A percentile compares a stretch with the other conserved stretches of the same genome.
These are phyloP conservation scores for Stygiomarasmius scandens DNA, from an alignment of 1,284 basidiomycete genomes.

Conservation along the genomic window DNA sequence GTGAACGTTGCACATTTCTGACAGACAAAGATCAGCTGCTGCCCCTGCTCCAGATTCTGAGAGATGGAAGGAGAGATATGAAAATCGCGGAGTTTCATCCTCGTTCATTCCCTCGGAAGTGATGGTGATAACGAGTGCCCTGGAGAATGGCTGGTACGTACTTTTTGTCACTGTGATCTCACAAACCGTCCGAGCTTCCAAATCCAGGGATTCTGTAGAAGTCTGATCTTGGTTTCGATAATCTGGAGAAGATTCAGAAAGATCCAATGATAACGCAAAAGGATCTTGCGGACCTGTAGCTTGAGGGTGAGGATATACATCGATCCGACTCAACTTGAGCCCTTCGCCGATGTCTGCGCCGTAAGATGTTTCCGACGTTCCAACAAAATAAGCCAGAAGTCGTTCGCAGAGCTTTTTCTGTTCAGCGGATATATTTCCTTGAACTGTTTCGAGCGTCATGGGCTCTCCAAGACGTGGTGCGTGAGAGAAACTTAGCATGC, in stretches of 20 bases:
- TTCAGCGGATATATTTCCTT: constrained; percentile 11
- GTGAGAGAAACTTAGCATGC: too few species aligned
- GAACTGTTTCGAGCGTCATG: background rate
- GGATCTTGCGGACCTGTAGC: background rate
- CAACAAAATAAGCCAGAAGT: constrained; percentile 14
- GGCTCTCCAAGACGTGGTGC: too few species aligned
- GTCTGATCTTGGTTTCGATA: background rate
- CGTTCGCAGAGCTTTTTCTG: constrained; percentile 8
- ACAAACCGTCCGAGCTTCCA: constrained; percentile 10
- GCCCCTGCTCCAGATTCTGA: background rate
- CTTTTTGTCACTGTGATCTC: constrained; percentile 16
- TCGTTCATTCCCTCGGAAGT: too few species aligned
- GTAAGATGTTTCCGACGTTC: constrained; percentile 14
- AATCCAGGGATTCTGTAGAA: background rate
- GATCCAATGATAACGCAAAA: background rate
- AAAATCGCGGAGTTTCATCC: too few species aligned
- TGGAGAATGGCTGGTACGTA: background rate
- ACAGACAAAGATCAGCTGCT: background rate
- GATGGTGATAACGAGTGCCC: too few species aligned
- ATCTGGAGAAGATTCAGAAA: background rate
- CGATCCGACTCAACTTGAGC: constrained; percentile 4
- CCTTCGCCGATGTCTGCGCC: constrained; percentile 13
- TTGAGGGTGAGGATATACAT: constrained; percentile 2
- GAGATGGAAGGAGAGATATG: background rate
- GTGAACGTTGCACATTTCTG: constrained; percentile 48